These are phyloP conservation scores for Cicer judaicum DNA, from an alignment of 306 rosid genomes.

Conservation along the genomic window DNA sequence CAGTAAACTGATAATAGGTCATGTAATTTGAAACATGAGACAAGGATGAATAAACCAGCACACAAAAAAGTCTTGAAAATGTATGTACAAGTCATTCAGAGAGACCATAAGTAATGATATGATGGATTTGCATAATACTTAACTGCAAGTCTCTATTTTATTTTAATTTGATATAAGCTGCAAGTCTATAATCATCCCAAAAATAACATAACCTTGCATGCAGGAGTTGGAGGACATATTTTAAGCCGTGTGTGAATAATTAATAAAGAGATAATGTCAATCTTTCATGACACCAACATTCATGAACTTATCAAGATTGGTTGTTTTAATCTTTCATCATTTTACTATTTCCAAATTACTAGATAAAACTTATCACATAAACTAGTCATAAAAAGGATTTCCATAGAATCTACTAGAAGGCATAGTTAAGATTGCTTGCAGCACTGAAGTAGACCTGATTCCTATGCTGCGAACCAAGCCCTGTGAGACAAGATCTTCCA, in stretches of 20 bases:
- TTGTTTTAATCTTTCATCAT: constrained; percentile 17
- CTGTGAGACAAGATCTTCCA: constrained; percentile 83
- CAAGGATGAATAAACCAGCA: constrained; percentile 17
- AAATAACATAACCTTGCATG: constrained; percentile 23
- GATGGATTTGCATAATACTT: constrained; percentile 30
- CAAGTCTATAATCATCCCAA: constrained; percentile 7
- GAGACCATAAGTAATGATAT: not conserved
- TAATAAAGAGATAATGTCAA: not conserved
- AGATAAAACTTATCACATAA: constrained; percentile 25
- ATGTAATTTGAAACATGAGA: constrained; percentile 5
- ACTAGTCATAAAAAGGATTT: constrained; percentile 1
- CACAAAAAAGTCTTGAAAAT: constrained; percentile 6
- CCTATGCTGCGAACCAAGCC: constrained; percentile 98
- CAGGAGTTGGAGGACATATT: not conserved
- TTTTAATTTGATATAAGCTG: not conserved
- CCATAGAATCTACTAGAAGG: constrained; percentile 12
- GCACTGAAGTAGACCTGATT: constrained; percentile 64
- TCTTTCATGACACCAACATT: not conserved
- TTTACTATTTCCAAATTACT: constrained; percentile 8
- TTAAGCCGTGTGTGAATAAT: constrained; percentile 6
- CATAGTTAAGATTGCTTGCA: not conserved
- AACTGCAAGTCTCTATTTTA: constrained; percentile 5
- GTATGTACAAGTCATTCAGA: constrained; percentile 1
- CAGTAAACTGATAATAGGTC: not conserved
- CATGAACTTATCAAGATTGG: constrained; percentile 10